A percentile compares a stretch with the other conserved stretches of the same genome.
Evolutionary conservation across 2,329 filamentous ascomycete genomes (phyloP).

Genomic region (Rugonectria rugulosa): DNA sequence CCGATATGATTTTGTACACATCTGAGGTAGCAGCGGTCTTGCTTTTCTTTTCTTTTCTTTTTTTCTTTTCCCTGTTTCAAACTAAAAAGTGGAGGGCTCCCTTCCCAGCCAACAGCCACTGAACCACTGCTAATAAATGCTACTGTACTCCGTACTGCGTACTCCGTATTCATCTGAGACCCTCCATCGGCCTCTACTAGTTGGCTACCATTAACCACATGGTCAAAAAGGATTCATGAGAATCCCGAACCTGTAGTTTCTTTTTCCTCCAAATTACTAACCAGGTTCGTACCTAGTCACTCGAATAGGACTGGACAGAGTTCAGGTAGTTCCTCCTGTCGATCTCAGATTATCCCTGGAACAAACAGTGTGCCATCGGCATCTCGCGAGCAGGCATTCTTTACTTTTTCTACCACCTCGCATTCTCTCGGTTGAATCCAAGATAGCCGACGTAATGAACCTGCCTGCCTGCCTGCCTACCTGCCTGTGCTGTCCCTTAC

Average conservation of each 20-base stretch:
- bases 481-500: neutral
- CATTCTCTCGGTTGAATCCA: slow-evolving; percentile 9
- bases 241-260: slow-evolving; percentile 4
- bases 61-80: slow-evolving; percentile 6
- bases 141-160: neutral
- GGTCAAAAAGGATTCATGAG: neutral
- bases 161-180: neutral
- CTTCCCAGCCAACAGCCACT: slow-evolving; percentile 7
- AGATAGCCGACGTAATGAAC: neutral
- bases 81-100: slow-evolving; percentile 1
- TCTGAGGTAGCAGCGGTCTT: neutral
- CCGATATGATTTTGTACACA: slow-evolving; percentile 1
- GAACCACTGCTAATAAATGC: neutral
- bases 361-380: slow-evolving; percentile 12
- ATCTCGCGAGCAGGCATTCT: slow-evolving; percentile 5
- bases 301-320: neutral
- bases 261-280: slow-evolving; percentile 12
- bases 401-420: slow-evolving; percentile 2
- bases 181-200: slow-evolving; percentile 11
- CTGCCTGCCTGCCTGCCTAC: neutral
- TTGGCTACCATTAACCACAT: slow-evolving; percentile 19
- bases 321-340: slow-evolving; percentile 8
- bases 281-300: slow-evolving; percentile 15
- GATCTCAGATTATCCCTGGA: slow-evolving; percentile 7
- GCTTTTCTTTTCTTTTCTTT: too few species aligned